Conservation (phyloP, 2,329 filamentous ascomycete species). For the Monosporascus cannonballus region DNA sequence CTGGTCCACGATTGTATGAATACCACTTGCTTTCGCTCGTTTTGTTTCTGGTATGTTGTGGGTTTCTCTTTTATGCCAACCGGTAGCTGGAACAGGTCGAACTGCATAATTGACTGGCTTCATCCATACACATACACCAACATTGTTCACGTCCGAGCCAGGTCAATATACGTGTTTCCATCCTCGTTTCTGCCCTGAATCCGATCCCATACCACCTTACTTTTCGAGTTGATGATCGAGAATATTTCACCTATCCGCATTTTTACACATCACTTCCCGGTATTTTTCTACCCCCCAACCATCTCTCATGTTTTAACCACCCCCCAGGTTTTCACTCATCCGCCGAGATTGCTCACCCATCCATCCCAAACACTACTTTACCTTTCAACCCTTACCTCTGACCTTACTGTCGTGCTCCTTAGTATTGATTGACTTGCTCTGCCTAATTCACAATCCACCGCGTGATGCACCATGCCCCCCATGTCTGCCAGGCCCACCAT, state of each 20-base stretch:
- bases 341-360: neutral
- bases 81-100: slow-evolving; percentile 3
- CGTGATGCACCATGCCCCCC: neutral
- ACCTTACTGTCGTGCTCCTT: neutral
- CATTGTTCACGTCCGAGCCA: too few relatives aligned
- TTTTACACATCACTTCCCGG: too few relatives aligned
- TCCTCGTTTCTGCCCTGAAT: too few relatives aligned
- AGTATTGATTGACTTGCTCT: neutral
- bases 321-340: neutral
- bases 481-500: neutral
- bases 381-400: neutral
- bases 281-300: too few relatives aligned
- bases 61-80: neutral
- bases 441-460: neutral
- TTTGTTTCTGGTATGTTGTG: slow-evolving; percentile 21
- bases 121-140: neutral
- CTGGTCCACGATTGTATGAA: slow-evolving; percentile 30
- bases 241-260: too few relatives aligned
- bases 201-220: too few relatives aligned
- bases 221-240: too few relatives aligned
- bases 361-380: neutral
- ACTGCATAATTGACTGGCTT: neutral
- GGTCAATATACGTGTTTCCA: too few relatives aligned
- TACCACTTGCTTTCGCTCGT: slow-evolving; percentile 25
- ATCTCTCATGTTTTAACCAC: neutral